Percentiles rank a stretch among this genome's conserved stretches.
phyloP scores from a whole-genome alignment of 495 filamentous ascomycete species.

The Penicillium psychrofluorescens region DNA sequence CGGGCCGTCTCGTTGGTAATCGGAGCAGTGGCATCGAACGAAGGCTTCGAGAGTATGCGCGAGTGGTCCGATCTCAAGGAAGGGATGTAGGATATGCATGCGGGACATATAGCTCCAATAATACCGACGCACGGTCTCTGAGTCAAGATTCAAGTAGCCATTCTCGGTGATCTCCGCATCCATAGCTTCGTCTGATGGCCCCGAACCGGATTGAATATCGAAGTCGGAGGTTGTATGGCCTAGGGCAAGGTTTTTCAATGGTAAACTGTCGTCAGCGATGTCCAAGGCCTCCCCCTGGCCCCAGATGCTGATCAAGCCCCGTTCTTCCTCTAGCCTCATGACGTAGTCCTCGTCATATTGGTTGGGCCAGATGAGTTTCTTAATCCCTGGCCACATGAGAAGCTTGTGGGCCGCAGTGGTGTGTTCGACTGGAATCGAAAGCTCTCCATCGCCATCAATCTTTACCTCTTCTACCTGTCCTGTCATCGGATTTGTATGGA shows the following conservation, averaged over 20 bases:
- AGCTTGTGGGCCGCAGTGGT: slow-evolving; percentile 75
- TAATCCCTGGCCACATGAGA: slow-evolving; percentile 63
- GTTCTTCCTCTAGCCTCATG: slow-evolving; percentile 66
- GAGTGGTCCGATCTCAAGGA: slow-evolving; percentile 54
- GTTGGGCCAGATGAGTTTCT: slow-evolving; percentile 41
- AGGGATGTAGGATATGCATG: slow-evolving; percentile 86
- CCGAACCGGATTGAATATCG: neutral
- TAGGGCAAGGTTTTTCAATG: slow-evolving; percentile 9
- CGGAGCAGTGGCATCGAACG: slow-evolving; percentile 28
- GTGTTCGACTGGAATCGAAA: slow-evolving; percentile 70
- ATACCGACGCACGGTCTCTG: slow-evolving; percentile 53
- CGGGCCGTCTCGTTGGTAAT: slow-evolving; percentile 9
- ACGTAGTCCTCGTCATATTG: slow-evolving; percentile 54
- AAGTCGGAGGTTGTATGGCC: neutral
- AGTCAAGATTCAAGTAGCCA: slow-evolving; percentile 28
- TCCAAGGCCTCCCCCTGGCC: slow-evolving; percentile 71
- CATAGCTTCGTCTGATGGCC: slow-evolving; percentile 5
- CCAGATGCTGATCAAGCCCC: slow-evolving; percentile 68
- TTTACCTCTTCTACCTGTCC: no score
- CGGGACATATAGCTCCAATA: slow-evolving; percentile 66
- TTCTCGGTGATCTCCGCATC: slow-evolving; percentile 26
- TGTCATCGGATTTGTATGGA: no score
- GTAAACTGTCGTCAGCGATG: slow-evolving; percentile 24
- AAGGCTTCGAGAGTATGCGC: slow-evolving; percentile 46
- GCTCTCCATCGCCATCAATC: slow-evolving; percentile 35